Evolutionary conservation across 228 moss, liverwort and hornwort species (phyloP), one percentile per base, ranked within the genome.

Genomic region (Sphagnum magellanicum): DNA sequence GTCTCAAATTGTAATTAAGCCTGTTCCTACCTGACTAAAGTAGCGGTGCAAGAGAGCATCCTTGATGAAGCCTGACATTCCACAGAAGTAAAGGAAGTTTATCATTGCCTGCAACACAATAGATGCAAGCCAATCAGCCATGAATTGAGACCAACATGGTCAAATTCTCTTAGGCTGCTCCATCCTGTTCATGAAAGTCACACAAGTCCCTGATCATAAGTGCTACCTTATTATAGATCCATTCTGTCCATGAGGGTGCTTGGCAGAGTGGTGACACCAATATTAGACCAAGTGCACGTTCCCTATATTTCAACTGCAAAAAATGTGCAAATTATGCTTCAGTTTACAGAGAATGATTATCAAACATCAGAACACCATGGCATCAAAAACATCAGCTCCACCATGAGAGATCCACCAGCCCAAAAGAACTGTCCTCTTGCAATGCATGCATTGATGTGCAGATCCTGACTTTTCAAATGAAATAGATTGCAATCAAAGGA

Each of bases 211-310:
- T 32, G 32, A 32, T 32, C 32, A 32, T 32, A 32, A 32, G 3
- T 3, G 3, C 32, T 1, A 91, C 90, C 87, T 98, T 93, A 66
- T 92, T 93, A 76, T 94, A 91, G 11, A 94, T 75, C 94, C 94
- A 94, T 51, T 94, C 94, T 9, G 91, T 89, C 94, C 94, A 94
- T 63, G 87, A 85, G 0, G 94, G 86, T 9, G 83, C 75, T 75
- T 89, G 91, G 60, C 89, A 86, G n/a, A 94, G 78, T 3, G 94
- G 94, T 4, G 94, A 94, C 60, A 94, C 89, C 14, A 94, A 67
- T 50, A 94, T 94, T 50, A 94, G 83, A 59, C 94, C 94, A 68
- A 81, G 49, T 48, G 89, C 89, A 52, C 94, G 87, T 67, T 91
- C 86, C 64, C 86, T 82, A 48, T 83, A 89, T 67, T 94, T 94